Conservation (phyloP, 2,329 filamentous ascomycete genomes). For the Fusarium tjaetaba region DNA sequence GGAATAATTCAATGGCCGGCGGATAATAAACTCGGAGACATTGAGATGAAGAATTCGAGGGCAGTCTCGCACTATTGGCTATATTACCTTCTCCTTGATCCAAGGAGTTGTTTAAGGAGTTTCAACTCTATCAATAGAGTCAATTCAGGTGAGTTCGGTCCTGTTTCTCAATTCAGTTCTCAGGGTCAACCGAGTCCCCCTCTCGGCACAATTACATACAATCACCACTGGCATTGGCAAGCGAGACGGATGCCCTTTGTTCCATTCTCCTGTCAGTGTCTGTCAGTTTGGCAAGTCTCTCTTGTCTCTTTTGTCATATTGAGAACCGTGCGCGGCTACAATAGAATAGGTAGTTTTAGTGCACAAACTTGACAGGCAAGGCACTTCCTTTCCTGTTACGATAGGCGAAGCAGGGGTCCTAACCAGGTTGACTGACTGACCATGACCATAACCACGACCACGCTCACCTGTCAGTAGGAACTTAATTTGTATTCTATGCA, state of each 20-base stretch:
- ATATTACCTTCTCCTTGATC: background rate
- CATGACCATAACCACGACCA: background rate
- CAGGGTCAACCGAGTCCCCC: background rate
- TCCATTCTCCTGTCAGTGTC: background rate
- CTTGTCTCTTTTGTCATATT: conserved; percentile 8
- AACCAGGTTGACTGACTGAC: conserved; percentile 5
- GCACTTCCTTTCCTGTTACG: background rate
- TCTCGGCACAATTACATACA: background rate
- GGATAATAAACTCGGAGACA: conserved; percentile 12
- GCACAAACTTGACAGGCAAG: background rate
- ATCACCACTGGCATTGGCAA: background rate
- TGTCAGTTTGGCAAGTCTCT: background rate
- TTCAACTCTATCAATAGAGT: background rate
- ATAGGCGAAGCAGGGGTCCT: conserved; percentile 18
- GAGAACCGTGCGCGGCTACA: conserved; percentile 17
- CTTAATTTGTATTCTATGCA: conserved; percentile 9
- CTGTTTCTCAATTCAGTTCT: background rate
- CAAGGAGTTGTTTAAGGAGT: background rate
- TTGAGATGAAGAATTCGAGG: conserved; percentile 31
- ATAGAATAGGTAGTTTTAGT: background rate
- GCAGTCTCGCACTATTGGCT: conserved; percentile 23
- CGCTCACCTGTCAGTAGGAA: conserved; percentile 31
- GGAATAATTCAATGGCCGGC: background rate
- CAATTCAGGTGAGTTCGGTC: background rate
- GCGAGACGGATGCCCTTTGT: background rate